A percentile compares a stretch with the other conserved stretches of the same genome.
phyloP scores from a whole-genome alignment of 2,329 filamentous ascomycete species.

The Botrytis porri region DNA sequence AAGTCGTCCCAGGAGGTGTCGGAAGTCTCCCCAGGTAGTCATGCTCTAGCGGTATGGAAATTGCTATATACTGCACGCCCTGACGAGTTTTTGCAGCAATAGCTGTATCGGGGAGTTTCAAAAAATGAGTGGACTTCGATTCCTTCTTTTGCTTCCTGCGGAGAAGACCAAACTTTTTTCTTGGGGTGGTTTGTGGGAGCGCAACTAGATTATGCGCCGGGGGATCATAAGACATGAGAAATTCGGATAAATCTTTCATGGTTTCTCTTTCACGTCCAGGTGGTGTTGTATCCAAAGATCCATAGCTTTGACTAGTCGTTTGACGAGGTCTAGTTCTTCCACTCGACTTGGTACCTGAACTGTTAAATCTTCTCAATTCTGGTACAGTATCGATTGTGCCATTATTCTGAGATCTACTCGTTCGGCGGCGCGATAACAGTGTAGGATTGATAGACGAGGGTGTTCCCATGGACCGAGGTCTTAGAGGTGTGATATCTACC shows the following conservation, averaged over 20 bases:
- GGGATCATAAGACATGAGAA: conserved; percentile 49
- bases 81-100: conserved; percentile 52
- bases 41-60: conserved; percentile 55
- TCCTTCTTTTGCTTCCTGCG: conserved; percentile 37
- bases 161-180: conserved; percentile 38
- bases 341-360: background rate
- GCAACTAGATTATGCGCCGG: conserved; percentile 52
- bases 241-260: conserved; percentile 45
- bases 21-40: conserved; percentile 41
- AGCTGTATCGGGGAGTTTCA: conserved; percentile 53
- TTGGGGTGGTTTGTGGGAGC: conserved; percentile 37
- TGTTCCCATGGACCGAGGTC: background rate
- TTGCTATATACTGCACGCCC: conserved; percentile 58
- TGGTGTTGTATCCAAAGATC: background rate
- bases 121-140: conserved; percentile 35
- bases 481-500: background rate
- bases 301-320: conserved; percentile 5
- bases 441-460: conserved; percentile 9
- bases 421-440: conserved; percentile 12
- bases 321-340: background rate
- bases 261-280: conserved; percentile 29
- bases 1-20: background rate
- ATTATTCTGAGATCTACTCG: conserved; percentile 9
- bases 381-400: conserved; percentile 13
- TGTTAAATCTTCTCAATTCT: conserved; percentile 9